These are phyloP conservation scores for Lasiosphaeria hispida DNA, from an alignment of 495 filamentous ascomycete genomes.

Conservation along the genomic window DNA sequence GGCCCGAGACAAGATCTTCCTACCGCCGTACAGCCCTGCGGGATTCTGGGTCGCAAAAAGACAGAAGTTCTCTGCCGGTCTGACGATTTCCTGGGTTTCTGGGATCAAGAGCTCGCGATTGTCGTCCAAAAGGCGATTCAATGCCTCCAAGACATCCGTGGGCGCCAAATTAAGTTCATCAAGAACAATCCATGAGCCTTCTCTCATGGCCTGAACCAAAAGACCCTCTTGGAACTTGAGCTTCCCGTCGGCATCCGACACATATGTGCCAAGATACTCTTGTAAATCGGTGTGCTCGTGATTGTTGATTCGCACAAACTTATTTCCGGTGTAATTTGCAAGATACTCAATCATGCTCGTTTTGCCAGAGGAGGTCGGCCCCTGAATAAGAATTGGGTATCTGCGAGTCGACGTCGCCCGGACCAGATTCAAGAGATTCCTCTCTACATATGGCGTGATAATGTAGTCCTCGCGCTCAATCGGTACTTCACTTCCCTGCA, in stretches of 20 bases:
- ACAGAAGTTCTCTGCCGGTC: slow-evolving; percentile 93
- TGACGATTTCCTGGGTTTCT: slow-evolving; percentile 91
- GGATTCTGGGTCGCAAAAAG: slow-evolving; percentile 99
- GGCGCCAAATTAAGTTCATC: slow-evolving; percentile 96
- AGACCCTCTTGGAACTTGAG: slow-evolving; percentile 90
- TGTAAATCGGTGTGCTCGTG: slow-evolving; percentile 98
- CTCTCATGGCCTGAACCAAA: slow-evolving; percentile 85
- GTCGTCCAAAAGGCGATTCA: slow-evolving; percentile 93
- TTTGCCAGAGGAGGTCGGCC: slow-evolving; percentile 94
- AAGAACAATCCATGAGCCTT: slow-evolving; percentile 96
- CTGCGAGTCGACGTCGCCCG: slow-evolving; percentile 85
- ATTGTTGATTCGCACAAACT: slow-evolving; percentile 98
- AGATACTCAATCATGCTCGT: slow-evolving; percentile 99
- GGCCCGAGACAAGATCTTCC: slow-evolving; percentile 88
- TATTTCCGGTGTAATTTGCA: slow-evolving; percentile 91
- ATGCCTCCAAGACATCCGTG: slow-evolving; percentile 90
- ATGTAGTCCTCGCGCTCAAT: slow-evolving; percentile 88
- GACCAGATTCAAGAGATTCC: slow-evolving; percentile 90
- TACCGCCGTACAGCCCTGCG: slow-evolving; percentile 89
- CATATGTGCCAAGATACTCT: slow-evolving; percentile 93
- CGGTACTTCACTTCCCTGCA: slow-evolving; percentile 60
- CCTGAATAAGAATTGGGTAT: slow-evolving; percentile 95
- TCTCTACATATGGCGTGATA: slow-evolving; percentile 89
- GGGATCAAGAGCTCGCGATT: slow-evolving; percentile 97
- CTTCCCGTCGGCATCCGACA: slow-evolving; percentile 79